Evolutionary conservation across 129 eudicot genomes (phyloP).

Genomic region (Lactuca saligna): DNA sequence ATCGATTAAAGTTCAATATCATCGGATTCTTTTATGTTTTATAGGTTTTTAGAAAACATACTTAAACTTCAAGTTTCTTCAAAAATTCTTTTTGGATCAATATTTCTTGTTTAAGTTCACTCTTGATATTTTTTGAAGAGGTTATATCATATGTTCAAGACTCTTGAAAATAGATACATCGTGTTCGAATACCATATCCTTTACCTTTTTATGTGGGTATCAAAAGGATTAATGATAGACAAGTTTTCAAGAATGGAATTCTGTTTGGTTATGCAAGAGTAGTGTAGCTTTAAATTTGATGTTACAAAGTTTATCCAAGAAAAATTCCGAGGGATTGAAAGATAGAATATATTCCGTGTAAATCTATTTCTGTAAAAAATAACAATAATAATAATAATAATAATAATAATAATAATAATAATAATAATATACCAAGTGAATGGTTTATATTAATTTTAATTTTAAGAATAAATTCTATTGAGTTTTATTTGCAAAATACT

Average conservation of each 20-base stretch:
- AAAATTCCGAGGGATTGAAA: slow-evolving; percentile 11
- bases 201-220: slow-evolving; percentile 22
- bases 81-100: slow-evolving; percentile 5
- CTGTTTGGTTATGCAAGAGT: slow-evolving; percentile 23
- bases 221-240: slow-evolving; percentile 21
- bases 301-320: slow-evolving; percentile 25
- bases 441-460: slow-evolving; percentile 18
- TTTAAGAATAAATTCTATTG: slow-evolving; percentile 15
- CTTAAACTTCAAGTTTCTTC: slow-evolving; percentile 12
- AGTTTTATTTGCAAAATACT: background rate
- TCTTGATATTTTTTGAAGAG: background rate
- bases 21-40: background rate
- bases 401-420: background rate
- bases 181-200: slow-evolving; percentile 30
- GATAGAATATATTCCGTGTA: slow-evolving; percentile 23
- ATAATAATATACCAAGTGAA: slow-evolving; percentile 20
- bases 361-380: slow-evolving; percentile 1
- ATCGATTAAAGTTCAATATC: background rate
- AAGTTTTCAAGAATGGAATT: slow-evolving; percentile 27
- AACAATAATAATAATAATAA: background rate
- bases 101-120: background rate
- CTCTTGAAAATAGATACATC: background rate
- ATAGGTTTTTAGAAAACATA: slow-evolving; percentile 2
- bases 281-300: slow-evolving; percentile 15
- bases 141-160: background rate